Percentiles rank a stretch among this genome's conserved stretches.
These are phyloP conservation scores for Phytophthora palmivora DNA, from an alignment of 352 stramenopile genomes.

Conservation along the genomic window DNA sequence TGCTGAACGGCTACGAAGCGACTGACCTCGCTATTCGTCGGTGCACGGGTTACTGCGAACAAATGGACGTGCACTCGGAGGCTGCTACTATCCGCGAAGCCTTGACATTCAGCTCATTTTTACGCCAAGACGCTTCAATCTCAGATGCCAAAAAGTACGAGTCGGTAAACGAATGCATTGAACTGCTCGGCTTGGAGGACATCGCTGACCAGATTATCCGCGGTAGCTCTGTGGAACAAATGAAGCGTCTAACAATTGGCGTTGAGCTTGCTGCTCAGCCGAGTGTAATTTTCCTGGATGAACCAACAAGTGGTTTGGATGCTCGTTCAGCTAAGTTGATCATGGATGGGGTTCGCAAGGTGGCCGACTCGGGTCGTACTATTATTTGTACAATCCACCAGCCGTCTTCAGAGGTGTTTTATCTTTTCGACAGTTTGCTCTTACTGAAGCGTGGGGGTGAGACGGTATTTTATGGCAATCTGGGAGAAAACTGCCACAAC, in stretches of 20 bases:
- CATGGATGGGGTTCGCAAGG: conserved; percentile 23
- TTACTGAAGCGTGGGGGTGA: conserved; percentile 55
- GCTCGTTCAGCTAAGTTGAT: conserved; percentile 20
- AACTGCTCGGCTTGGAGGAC: too few species aligned
- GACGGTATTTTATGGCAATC: too few species aligned
- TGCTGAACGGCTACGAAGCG: too few species aligned
- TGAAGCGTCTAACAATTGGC: conserved; percentile 23
- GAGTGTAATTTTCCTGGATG: conserved; percentile 24
- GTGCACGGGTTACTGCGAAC: too few species aligned
- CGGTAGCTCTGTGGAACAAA: conserved; percentile 18
- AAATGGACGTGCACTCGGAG: too few species aligned
- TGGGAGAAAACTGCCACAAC: too few species aligned
- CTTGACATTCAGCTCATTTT: too few species aligned
- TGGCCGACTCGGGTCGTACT: conserved; percentile 18
- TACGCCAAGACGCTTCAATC: too few species aligned
- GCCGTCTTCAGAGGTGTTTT: conserved; percentile 79
- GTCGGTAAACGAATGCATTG: conserved; percentile 17
- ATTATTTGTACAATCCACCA: conserved; percentile 92
- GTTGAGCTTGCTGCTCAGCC: conserved; percentile 22
- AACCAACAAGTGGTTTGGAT: conserved; percentile 23
- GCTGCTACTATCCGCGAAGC: too few species aligned
- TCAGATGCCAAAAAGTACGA: conserved; percentile 6
- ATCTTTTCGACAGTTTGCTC: conserved; percentile 78
- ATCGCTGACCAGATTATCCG: conserved; percentile 6
- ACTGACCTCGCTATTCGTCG: too few species aligned